Base-by-base conservation (phyloP, 306 rosid species). In the Dryas alaskensis region DNA sequence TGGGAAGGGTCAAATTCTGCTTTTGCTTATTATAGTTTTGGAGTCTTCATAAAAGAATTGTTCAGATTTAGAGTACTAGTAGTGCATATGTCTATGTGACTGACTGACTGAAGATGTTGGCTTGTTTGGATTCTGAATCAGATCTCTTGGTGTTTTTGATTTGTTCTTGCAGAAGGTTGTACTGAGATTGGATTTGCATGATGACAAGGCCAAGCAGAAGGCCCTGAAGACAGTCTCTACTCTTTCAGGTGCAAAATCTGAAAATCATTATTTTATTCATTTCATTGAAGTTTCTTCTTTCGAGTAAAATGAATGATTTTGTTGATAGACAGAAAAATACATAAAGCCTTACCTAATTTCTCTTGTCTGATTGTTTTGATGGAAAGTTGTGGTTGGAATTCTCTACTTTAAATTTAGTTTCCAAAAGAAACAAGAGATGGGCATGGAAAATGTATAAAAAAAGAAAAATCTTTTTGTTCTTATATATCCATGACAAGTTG, bases 191-290 rank as follows among this genome's bases (percentile, higher is more conserved):
- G 99, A 86, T 71, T 79, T 95, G 80, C 85, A 78, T 17, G 97
- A 90, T 81, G 93, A 76, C 85, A 95, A 72, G 73, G 95, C 90
- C 73, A 95, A 95, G 80, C 92, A 92, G 85, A 95, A 88, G 84
- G 99, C 99, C 57, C 55, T 95, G 79, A 95, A 87, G 86, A 86
- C 92, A 3, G 92, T 92, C 62, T 88, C 98, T 57, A 61, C 92
- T 68, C 93, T 95, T 82, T 70, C 89, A 76, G 99, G 99, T 92
- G 73, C 69, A 45, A 49, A 80, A 59, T 77, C 48, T 69, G 22
- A 63, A 17, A 14, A 46, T 57, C 59, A 73, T 75, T 61, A 17
- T 16, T 65, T 69, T 79, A 1, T 8, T 51, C 45, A 44, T 14
- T 46, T 67, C 11, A 12, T 65, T 40, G 25, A 54, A 47, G 37